Evolutionary conservation across 2,329 filamentous ascomycete species (phyloP).

Genomic region (Leptographium radiaticola): DNA sequence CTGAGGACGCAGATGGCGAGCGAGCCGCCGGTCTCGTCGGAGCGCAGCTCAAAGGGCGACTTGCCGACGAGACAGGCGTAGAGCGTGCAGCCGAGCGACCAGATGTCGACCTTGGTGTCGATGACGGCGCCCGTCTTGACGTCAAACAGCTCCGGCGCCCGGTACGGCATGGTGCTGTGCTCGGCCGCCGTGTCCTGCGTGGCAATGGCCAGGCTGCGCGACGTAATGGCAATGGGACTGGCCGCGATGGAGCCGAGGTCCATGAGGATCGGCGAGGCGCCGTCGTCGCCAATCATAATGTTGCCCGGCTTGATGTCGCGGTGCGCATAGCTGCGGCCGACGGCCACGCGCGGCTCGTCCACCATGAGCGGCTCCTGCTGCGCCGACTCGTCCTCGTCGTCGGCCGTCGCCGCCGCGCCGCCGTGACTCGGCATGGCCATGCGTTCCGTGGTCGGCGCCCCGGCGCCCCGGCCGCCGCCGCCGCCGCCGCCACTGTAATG

Average conservation of each 20-base stretch:
- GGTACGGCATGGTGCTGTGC: conserved; percentile 97
- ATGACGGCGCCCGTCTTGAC: conserved; percentile 86
- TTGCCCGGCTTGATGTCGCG: conserved; percentile 96
- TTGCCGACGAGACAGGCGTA: conserved; percentile 96
- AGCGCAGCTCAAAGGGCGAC: conserved; percentile 89
- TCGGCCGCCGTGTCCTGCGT: conserved; percentile 92
- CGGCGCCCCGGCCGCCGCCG: conserved; percentile 6
- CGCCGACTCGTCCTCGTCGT: conserved; percentile 57
- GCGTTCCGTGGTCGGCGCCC: neutral
- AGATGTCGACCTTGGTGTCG: conserved; percentile 95
- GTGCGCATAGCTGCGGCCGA: conserved; percentile 77
- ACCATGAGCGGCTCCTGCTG: conserved; percentile 79
- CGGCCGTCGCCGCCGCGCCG: conserved; percentile 25
- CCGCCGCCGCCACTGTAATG: conserved; percentile 48
- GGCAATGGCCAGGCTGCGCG: conserved; percentile 76
- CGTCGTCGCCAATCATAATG: conserved; percentile 95
- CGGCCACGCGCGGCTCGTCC: conserved; percentile 57
- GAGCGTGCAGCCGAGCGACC: conserved; percentile 93
- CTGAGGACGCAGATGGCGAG: conserved; percentile 84
- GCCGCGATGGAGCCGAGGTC: conserved; percentile 85
- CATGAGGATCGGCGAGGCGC: conserved; percentile 85
- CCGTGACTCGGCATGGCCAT: conserved; percentile 9
- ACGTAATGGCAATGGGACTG: conserved; percentile 79
- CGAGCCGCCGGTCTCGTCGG: conserved; percentile 89
- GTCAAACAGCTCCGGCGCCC: conserved; percentile 93